phyloP scores from a whole-genome alignment of 176 grass and related monocot species.

The Cenchrus fungigraminus region DNA sequence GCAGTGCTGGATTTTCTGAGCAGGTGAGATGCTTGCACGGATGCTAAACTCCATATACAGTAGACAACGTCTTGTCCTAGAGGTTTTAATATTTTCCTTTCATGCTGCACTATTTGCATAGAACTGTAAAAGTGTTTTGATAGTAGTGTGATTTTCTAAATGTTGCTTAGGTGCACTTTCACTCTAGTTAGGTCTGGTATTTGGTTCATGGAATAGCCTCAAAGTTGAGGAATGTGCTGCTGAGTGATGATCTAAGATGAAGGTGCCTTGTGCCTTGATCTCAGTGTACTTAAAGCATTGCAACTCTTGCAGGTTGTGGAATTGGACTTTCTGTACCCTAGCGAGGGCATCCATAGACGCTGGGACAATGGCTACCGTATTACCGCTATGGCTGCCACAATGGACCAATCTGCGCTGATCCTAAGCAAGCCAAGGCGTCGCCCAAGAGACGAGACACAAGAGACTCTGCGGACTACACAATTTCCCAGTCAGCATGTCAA shows the following conservation, averaged over 20 bases:
- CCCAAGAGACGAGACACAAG: slow-evolving; percentile 72
- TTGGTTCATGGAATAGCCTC: neutral
- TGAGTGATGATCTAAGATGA: neutral
- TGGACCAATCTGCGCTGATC: slow-evolving; percentile 69
- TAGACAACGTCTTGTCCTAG: neutral
- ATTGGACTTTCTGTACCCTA: slow-evolving; percentile 78
- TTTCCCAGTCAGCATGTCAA: slow-evolving; percentile 74
- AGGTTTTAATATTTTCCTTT: slow-evolving; percentile 10
- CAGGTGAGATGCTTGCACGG: slow-evolving; percentile 51
- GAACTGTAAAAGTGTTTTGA: neutral
- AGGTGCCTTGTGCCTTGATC: neutral
- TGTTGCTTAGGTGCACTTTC: neutral
- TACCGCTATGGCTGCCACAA: slow-evolving; percentile 68
- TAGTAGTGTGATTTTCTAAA: neutral
- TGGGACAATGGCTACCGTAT: slow-evolving; percentile 73
- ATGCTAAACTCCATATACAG: neutral
- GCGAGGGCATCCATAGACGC: slow-evolving; percentile 71
- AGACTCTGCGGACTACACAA: slow-evolving; percentile 68
- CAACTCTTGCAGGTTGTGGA: slow-evolving; percentile 62
- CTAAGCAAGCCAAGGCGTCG: slow-evolving; percentile 66
- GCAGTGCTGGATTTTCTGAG: slow-evolving; percentile 66
- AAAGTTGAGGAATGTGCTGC: neutral
- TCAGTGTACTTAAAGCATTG: neutral
- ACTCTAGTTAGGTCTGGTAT: neutral
- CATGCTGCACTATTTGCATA: neutral